Conservation (phyloP, 768 basidiomycete genomes). For the Pleurotus giganteus region DNA sequence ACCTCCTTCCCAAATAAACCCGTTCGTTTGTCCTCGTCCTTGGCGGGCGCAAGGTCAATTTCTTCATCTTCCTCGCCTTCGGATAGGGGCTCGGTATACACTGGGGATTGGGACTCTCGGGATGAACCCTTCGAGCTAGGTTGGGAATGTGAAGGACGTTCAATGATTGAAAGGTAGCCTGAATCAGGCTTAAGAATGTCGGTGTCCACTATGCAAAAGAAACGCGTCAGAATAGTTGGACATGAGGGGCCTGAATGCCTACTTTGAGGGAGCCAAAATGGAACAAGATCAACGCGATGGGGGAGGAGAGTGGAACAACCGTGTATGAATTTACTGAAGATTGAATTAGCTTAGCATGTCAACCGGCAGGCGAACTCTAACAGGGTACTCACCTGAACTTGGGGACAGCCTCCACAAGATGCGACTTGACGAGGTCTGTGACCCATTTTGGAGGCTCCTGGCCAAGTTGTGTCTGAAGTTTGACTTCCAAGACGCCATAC, state of each 20-base stretch:
- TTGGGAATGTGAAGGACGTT: conserved; percentile 57
- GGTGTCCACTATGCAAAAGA: conserved; percentile 67
- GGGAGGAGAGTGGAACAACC: conserved; percentile 93
- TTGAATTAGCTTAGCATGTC: no score
- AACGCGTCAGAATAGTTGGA: conserved; percentile 1
- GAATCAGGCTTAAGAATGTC: conserved; percentile 94
- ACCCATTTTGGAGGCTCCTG: conserved; percentile 98
- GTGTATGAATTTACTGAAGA: conserved; percentile 85
- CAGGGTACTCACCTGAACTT: conserved; percentile 75
- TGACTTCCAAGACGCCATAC: conserved; percentile 95
- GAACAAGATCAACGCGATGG: conserved; percentile 90
- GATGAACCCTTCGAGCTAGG: conserved; percentile 41
- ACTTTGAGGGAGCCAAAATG: conserved; percentile 99
- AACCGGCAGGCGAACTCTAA: no score
- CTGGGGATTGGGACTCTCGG: conserved; percentile 39
- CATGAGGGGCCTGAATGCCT: conserved; percentile 18
- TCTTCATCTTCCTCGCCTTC: conserved; percentile 94
- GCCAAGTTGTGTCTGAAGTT: conserved; percentile 93
- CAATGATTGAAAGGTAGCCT: conserved; percentile 67
- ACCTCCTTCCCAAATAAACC: conserved; percentile 73
- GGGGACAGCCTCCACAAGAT: conserved; percentile 95
- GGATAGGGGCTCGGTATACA: conserved; percentile 87
- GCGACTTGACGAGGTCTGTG: conserved; percentile 90
- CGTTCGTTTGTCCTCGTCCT: conserved; percentile 79
- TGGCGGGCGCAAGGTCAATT: conserved; percentile 62